Evolutionary conservation across 1,284 basidiomycete genomes (phyloP), one percentile per base, ranked within the genome.

Genomic region (Pseudozyma thailandica): DNA sequence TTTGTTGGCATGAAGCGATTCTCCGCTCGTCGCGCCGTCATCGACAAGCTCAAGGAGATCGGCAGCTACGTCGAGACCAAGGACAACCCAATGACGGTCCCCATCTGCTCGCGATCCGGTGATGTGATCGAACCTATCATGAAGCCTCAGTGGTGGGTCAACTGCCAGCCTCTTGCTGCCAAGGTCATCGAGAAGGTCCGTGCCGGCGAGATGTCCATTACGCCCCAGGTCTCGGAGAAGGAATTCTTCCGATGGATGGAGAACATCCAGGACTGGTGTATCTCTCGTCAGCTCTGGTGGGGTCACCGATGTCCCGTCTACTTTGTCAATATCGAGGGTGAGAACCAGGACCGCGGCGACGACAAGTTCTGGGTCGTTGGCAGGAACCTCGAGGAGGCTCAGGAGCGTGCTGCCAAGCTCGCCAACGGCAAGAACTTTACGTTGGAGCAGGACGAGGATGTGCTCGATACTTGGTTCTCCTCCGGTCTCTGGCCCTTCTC

Each of bases 91-190:
- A 82, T 82, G 80, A 78, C 70, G 38, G 73, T 82, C n/a, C 80
- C 80, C 51, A 75, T 82, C 58, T 82, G 80, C 73, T 72, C 70
- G 38, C 68, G 77, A 15, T 81, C 79, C 18, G 95, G 95, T 3
- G 96, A 98, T 83, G 85, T 98, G 51, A 97, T 98, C 74, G 96
- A 98, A 84, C 92, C 92, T 6, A 86, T 98, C 33, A 87, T 98
- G 82, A 98, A 98, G 85, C 96, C 96, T 0, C 96, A 99, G 83
- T 98, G 96, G 96, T 99, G 94, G 94, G 92, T 98, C 47, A 90
- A 91, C 84, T 96, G 93, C 86, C 90, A 92, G 83, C 91, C 92
- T 1, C 87, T 98, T 52, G 94, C 95, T 0, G 90, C 94, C 65
- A 70, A 73, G 44, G 79, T 80, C 23, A 74, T 80, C 30, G 92